These are phyloP conservation scores for Hordeum pubiflorum DNA, from an alignment of 202 grass and related monocot genomes.

Conservation along the genomic window DNA sequence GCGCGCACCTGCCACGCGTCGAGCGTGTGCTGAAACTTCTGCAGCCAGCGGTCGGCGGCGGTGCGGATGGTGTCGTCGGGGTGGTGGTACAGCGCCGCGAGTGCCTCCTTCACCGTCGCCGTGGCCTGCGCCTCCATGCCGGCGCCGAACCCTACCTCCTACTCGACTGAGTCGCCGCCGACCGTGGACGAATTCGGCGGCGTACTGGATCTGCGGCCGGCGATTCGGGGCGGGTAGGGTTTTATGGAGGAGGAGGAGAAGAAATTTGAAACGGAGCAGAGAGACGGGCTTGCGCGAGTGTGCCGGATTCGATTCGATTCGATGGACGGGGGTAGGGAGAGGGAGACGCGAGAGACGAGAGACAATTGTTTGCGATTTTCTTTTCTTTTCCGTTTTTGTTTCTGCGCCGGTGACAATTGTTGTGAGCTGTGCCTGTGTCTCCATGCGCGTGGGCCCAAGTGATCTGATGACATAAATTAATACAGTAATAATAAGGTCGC, in stretches of 20 bases:
- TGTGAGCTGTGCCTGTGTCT: background rate
- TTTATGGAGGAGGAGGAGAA: conserved; percentile 26
- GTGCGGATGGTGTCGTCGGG: conserved; percentile 51
- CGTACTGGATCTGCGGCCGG: conserved; percentile 16
- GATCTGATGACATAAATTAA: background rate
- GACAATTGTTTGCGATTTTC: background rate
- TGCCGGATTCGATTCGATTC: conserved; percentile 25
- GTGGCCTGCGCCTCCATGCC: conserved; percentile 75
- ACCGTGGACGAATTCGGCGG: conserved; percentile 8
- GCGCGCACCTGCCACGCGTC: conserved; percentile 94
- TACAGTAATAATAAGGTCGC: background rate
- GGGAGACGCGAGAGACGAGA: background rate
- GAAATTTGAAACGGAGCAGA: conserved; percentile 36
- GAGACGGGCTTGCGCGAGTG: conserved; percentile 12
- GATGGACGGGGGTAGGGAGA: background rate
- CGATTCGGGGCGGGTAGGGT: conserved; percentile 33
- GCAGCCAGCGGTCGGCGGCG: conserved; percentile 82
- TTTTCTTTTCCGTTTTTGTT: background rate
- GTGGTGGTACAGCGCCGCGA: conserved; percentile 74
- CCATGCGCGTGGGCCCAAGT: conserved; percentile 14
- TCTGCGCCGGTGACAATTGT: background rate
- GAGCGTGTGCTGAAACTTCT: conserved; percentile 93
- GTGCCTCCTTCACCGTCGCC: conserved; percentile 75
- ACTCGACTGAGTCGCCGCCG: background rate
- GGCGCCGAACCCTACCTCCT: background rate